A percentile compares a stretch with the other conserved stretches of the same genome.
phyloP scores from a whole-genome alignment of 345 rosid genomes.

The Theobroma cacao region DNA sequence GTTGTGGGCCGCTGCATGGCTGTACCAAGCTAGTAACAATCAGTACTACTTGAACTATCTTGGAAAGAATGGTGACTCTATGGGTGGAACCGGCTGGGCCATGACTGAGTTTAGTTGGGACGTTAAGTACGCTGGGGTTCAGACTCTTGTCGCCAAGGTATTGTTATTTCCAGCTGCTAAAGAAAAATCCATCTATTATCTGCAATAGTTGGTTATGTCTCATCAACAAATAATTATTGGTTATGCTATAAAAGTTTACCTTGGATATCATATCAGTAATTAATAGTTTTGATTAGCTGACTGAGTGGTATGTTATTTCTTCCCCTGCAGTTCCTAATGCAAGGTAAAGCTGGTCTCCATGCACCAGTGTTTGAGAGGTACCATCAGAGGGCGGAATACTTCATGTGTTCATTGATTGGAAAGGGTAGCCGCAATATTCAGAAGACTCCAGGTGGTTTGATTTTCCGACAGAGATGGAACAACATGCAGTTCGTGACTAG shows the following conservation, averaged over 20 bases:
- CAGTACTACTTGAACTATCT: conserved; percentile 77
- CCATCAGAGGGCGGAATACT: conserved; percentile 84
- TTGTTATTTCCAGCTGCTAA: neutral
- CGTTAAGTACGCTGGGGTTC: conserved; percentile 95
- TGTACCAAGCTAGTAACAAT: conserved; percentile 79
- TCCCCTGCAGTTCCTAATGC: conserved; percentile 70
- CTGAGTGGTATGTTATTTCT: neutral
- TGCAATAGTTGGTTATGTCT: too few relatives aligned
- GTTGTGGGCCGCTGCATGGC: conserved; percentile 98
- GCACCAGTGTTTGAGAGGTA: conserved; percentile 65
- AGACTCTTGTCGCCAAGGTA: conserved; percentile 94
- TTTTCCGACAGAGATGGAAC: conserved; percentile 93
- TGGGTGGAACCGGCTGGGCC: conserved; percentile 93
- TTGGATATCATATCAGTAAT: neutral
- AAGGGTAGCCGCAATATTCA: conserved; percentile 60
- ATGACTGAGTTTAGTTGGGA: conserved; percentile 99
- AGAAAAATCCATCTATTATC: neutral
- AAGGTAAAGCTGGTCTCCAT: conserved; percentile 75
- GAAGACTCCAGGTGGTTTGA: conserved; percentile 90
- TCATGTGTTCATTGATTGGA: conserved; percentile 85
- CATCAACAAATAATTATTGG: too few relatives aligned
- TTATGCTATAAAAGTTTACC: neutral
- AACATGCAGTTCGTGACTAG: conserved; percentile 95
- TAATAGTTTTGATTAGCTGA: neutral
- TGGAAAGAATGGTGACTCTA: conserved; percentile 70